Conservation (phyloP, 345 rosid genomes). For the Clausena lansium region DNA sequence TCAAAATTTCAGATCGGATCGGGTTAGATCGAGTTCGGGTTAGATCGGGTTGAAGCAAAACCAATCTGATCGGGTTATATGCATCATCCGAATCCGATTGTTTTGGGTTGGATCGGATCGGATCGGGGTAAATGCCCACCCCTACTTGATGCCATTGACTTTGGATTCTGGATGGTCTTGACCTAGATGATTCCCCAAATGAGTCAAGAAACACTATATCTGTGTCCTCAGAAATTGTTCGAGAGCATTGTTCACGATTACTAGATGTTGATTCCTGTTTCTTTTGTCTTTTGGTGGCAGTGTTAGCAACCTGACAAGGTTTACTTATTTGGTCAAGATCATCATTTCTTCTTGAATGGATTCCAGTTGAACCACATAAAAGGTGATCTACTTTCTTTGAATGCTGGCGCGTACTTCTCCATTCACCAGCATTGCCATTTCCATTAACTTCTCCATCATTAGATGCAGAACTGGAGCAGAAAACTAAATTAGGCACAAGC, state of each 20-base stretch:
- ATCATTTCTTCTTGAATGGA: slow-evolving; percentile 16
- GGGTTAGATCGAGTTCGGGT: too few species aligned
- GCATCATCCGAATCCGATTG: too few species aligned
- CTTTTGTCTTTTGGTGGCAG: slow-evolving; percentile 36
- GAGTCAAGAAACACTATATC: slow-evolving; percentile 51
- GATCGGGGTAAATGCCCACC: too few species aligned
- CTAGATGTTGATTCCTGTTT: slow-evolving; percentile 32
- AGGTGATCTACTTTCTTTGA: slow-evolving; percentile 14
- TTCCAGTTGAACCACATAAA: slow-evolving; percentile 11
- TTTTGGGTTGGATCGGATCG: too few species aligned
- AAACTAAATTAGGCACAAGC: slow-evolving; percentile 16
- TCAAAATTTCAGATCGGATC: too few species aligned
- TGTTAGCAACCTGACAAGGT: slow-evolving; percentile 14
- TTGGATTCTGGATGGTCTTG: slow-evolving; percentile 49
- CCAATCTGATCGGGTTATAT: too few species aligned
- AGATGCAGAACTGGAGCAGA: slow-evolving; percentile 27
- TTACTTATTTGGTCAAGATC: slow-evolving; percentile 13
- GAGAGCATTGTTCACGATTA: slow-evolving; percentile 38
- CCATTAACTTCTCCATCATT: slow-evolving; percentile 20
- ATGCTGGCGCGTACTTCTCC: slow-evolving; percentile 54
- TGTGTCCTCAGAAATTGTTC: slow-evolving; percentile 36
- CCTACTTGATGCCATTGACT: slow-evolving; percentile 27
- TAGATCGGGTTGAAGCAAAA: too few species aligned
- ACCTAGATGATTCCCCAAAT: slow-evolving; percentile 52
- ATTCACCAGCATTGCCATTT: slow-evolving; percentile 40